These are phyloP conservation scores for Oryza glaberrima DNA, from an alignment of 176 grass and related monocot species.

Conservation along the genomic window DNA sequence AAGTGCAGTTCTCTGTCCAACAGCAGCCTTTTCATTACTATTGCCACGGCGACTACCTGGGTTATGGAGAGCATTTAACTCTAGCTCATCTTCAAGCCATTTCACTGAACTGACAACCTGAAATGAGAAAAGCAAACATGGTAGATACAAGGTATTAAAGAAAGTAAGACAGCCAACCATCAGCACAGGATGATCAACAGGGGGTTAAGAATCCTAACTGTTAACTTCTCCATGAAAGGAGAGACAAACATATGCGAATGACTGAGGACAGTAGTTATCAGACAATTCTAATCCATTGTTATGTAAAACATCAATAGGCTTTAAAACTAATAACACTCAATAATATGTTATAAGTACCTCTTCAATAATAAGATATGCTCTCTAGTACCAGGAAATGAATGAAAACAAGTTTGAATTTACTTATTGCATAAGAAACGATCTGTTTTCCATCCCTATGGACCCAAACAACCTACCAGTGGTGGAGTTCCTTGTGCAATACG, in stretches of 20 bases:
- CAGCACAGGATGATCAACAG: background rate
- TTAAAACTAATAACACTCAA: background rate
- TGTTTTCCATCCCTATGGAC: slow-evolving; percentile 15
- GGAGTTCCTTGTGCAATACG: slow-evolving; percentile 92
- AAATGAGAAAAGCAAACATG: slow-evolving; percentile 43
- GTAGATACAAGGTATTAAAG: slow-evolving; percentile 8
- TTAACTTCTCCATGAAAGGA: slow-evolving; percentile 14
- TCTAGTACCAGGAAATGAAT: slow-evolving; percentile 22
- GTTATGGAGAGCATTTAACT: slow-evolving; percentile 93
- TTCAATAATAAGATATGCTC: background rate
- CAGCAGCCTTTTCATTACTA: slow-evolving; percentile 91
- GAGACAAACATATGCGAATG: background rate
- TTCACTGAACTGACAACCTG: slow-evolving; percentile 99
- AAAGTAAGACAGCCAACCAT: slow-evolving; percentile 5
- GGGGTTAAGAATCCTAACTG: background rate
- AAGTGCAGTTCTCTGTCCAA: slow-evolving; percentile 87
- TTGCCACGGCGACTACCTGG: slow-evolving; percentile 79
- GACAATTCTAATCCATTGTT: slow-evolving; percentile 4
- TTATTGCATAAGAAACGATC: slow-evolving; percentile 25
- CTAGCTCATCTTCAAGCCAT: slow-evolving; percentile 99
- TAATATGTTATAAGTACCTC: background rate
- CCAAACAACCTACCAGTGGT: slow-evolving; percentile 69
- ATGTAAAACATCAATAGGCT: background rate
- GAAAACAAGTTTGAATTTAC: slow-evolving; percentile 31
- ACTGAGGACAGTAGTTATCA: background rate